Evolutionary conservation across 805 yeast genomes (phyloP), one percentile per base, ranked within the genome.

Genomic region (Maudiozyma serrabonitensis): DNA sequence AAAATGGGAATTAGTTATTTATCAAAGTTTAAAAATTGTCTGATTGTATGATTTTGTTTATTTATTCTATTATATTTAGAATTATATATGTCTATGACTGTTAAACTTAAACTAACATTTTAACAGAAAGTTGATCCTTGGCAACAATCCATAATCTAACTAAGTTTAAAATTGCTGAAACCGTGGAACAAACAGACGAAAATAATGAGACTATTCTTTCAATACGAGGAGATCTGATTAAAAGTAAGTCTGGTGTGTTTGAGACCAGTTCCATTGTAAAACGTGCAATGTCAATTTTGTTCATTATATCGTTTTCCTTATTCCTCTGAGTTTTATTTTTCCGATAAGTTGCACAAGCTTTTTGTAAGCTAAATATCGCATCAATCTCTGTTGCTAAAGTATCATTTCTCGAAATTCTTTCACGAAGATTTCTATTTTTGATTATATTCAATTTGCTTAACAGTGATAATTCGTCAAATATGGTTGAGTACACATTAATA

Each of bases 381-480:
- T 80, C 85, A 48, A 73, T 73, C 67, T 80, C 81, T 90, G 91
- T 84, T 0, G 87, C 80, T 38, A 76, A 67, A 2, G 81, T 70
- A 63, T 81, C 87, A 61, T 84, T 87, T 57, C 73, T 72, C 4
- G 68, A 63, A 5, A 78, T 80, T 46, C 75, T 54, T 13, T 59
- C 50, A 6, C 66, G 52, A 2, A 69, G 54, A 8, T 54, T 46
- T 15, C 51, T 46, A 42, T 63, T 60, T 15, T 54, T 52, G 57
- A 61, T 59, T 5, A 67, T 46, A 25, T 61, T 61, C 48, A 74
- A 72, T 57, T 81, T 81, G 67, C 70, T 79, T 34, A 82, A 65
- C 16, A 83, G 67, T 31, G 75, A 67, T 19, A 80, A 61, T 63
- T 84, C 91, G 64, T 84, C 91, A 58, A 76, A 76, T 38, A 81